Conservation (phyloP, 2,329 filamentous ascomycete genomes). For the Aspergillus sp. region DNA sequence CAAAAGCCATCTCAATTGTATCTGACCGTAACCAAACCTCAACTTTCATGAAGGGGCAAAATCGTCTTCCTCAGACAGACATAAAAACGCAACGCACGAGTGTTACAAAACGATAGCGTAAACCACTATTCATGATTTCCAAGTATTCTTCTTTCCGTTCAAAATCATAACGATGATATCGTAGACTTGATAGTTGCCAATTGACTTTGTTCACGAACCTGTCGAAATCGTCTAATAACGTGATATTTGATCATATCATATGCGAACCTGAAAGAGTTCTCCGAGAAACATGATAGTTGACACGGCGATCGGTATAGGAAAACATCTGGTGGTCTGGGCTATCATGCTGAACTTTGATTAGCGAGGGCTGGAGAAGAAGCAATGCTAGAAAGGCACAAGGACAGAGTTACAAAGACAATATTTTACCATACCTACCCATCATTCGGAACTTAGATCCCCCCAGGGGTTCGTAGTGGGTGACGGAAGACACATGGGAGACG, state of each 20-base stretch:
- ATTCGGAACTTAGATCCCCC: not conserved
- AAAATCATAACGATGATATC: constrained; percentile 10
- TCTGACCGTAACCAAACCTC: not conserved
- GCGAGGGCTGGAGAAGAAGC: not conserved
- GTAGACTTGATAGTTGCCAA: constrained; percentile 2
- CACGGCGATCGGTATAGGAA: not conserved
- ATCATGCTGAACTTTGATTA: not conserved
- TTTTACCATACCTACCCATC: not conserved
- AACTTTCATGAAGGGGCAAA: not conserved
- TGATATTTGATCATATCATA: not conserved
- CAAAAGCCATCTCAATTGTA: not conserved
- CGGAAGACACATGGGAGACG: constrained; percentile 22
- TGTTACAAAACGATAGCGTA: not conserved
- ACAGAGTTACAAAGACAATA: not conserved
- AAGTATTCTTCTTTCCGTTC: constrained; percentile 4
- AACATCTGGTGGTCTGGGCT: not conserved
- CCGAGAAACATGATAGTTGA: not conserved
- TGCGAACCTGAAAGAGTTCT: not conserved
- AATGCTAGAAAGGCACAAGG: not conserved
- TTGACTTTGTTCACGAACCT: not conserved
- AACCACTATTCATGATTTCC: not conserved
- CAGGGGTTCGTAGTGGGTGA: constrained; percentile 5
- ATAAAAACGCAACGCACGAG: not conserved
- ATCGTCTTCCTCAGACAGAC: not conserved
- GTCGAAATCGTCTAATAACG: not conserved